These are phyloP conservation scores for Lablab purpureus DNA, from an alignment of 306 rosid genomes.

Conservation along the genomic window DNA sequence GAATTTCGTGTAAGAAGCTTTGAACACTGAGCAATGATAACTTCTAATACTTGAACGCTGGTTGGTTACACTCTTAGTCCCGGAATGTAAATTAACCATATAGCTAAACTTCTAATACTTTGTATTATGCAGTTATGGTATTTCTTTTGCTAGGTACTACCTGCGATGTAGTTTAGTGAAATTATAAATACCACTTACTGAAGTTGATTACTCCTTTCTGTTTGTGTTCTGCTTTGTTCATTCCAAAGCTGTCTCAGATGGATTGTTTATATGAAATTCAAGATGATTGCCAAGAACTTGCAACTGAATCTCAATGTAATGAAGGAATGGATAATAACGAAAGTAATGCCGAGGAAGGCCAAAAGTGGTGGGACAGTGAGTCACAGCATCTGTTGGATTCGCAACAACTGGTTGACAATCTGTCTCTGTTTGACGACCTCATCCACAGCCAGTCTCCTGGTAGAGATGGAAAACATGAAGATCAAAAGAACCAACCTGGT, in stretches of 20 bases:
- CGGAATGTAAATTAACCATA: neutral
- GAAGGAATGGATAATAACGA: constrained; percentile 51
- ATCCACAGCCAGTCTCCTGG: constrained; percentile 83
- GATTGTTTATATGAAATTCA: constrained; percentile 53
- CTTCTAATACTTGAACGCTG: no score
- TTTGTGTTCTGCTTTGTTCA: constrained; percentile 27
- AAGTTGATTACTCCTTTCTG: constrained; percentile 42
- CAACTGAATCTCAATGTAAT: constrained; percentile 43
- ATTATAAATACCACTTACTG: constrained; percentile 20
- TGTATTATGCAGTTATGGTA: neutral
- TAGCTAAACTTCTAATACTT: neutral
- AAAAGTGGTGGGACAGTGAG: constrained; percentile 88
- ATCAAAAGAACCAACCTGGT: constrained; percentile 48
- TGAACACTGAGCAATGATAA: neutral
- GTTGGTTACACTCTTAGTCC: constrained; percentile 8
- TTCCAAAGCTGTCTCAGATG: constrained; percentile 42
- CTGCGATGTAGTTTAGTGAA: constrained; percentile 2
- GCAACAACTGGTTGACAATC: constrained; percentile 82
- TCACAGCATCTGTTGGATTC: constrained; percentile 81
- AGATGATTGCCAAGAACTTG: constrained; percentile 52
- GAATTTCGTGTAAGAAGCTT: constrained; percentile 18
- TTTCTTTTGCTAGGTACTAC: constrained; percentile 17
- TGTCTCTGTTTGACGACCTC: constrained; percentile 74
- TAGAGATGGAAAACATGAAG: constrained; percentile 55
- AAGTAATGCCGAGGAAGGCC: constrained; percentile 60